Base-by-base conservation (phyloP, 2,329 filamentous ascomycete genomes). In the Graphilbum fragrans region DNA sequence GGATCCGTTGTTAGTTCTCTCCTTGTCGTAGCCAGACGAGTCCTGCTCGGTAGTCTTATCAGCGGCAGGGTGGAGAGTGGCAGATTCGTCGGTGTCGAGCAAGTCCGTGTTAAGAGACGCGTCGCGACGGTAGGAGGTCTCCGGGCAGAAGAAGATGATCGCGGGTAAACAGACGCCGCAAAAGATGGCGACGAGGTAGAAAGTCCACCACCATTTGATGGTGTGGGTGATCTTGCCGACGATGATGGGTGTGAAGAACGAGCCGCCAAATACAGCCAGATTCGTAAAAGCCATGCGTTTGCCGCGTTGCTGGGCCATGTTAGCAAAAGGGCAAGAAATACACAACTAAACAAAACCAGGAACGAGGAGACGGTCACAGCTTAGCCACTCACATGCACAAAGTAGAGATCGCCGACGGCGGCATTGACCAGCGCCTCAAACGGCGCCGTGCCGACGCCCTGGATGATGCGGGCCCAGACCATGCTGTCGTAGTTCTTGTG, bases 351-450 rank as follows among this genome's bases (percentile, higher is more conserved):
- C n/a, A n/a, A n/a, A n/a, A n/a, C n/a, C n/a, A n/a, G n/a, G n/a
- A n/a, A n/a, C n/a, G n/a, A n/a, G n/a, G n/a, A n/a, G n/a, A n/a
- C n/a, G n/a, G n/a, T n/a, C n/a, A n/a, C n/a, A n/a, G n/a, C n/a
- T n/a, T n/a, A n/a, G n/a, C 12, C 16, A 40, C 45, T 4, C 37
- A 46, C 44, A 63, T 90, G 90, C 21, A 95, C 86, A 58, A 80
- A 92, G 61, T 90, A 95, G 39, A 96, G 58, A 58, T 96, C 90
- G 33, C 87, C 90, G 7, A 95, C 84, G 38, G 78, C 81, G 1
- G 86, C 86, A 59, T 94, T 94, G 44, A 95, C 81, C 20, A 95
- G 65, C 1, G 85, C 84, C 61, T 96, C 90, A 50, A 92, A 95
- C 0, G 90, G 88, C 9, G 87, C 87, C 17, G 87, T 70, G 0